Evolutionary conservation across 805 yeast genomes (phyloP), one percentile per base, ranked within the genome.

Genomic region (Zygoascus bituminiphila): DNA sequence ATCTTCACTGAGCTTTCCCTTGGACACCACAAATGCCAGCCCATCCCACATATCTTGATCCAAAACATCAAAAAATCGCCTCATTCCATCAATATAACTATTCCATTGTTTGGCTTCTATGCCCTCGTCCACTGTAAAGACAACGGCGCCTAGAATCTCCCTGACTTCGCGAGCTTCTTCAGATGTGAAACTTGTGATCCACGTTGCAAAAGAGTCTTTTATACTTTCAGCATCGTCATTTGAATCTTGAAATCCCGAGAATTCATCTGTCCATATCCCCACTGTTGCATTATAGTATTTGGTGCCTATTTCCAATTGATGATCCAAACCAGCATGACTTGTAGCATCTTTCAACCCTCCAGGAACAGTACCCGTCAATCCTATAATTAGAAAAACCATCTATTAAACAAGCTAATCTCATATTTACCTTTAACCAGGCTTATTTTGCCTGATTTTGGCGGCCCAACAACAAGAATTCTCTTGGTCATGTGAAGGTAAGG

Each of bases 111-210:
- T 47, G 10, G 24, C 47, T 10, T 43, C 31, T 14, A 40, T 33
- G 12, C 46, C 46, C 6, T 54, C 48, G 9, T 58, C 58, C 20
- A 64, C 49, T 7, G 68, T 63, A 49, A 54, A 58, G 10, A 69
- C 51, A n/a, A 70, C 57, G n/a, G 67, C 63, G 7, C 60, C 62
- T 2, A 70, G 54, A 12, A 60, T 69, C 10, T 64, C 62, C 1
- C 71, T 54, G 0, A 67, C 71, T 46, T 65, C 69, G n/a, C 37
- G 38, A 2, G 72, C 72, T 26, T 59, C 68, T 1, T 51, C 55
- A 5, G 65, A 54, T 12, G 56, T 33, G 50, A 67, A 69, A 10
- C 57, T 56, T 10, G 44, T 40, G 5, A 54, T 56, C 73, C 73
- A 69, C 3, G 48, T 54, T 12, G 17, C 42, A n/a, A 51, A 42